Base-by-base conservation (phyloP, 371 early-diverging fungal species). In the Apophysomyces sp. region DNA sequence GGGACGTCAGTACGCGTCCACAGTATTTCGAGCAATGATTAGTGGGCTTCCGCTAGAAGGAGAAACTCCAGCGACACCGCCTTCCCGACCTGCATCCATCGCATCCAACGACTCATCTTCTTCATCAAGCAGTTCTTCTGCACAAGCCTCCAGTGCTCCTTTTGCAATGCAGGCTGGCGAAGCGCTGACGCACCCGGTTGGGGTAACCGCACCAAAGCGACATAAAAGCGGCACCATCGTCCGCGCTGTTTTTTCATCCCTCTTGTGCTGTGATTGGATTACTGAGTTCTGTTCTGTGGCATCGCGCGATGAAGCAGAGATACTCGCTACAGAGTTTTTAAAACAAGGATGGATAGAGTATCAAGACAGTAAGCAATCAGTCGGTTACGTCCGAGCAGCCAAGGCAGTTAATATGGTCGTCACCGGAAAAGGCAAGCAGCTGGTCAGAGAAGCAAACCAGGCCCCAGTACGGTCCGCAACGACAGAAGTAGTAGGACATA, bases 291-390 rank as follows among this genome's bases (percentile, higher is more conserved):
- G 82, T 4, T 81, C 87, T 0, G 85, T 84, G 8, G 77, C 87
- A 32, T 79, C 82, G 26, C 78, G 78, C n/a, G 83, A 86, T 53
- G 92, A 91, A 61, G 86, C 87, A 0, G 73, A 84, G 28, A 29
- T 64, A 1, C 69, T 89, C 16, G 77, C 80, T 2, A 70, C 67
- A 41, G 79, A 82, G 51, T 88, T 89, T 73, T 54, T 89, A 21
- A 69, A 73, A 5, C 68, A 74, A 44, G 77, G 74, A 1, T 88
- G 89, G 80, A 70, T 91, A 24, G 82, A 82, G 40, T 74, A 66
- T 27, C 80, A 79, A 55, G 71, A 71, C 31, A 56, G 32, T 40
- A 53, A 58, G 24, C 57, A 66, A 21, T 28, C 57, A 1, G 29
- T 32, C 5, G 55, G 58, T 12, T n/a, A 61, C 0, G 49, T 44